phyloP scores from a whole-genome alignment of 306 rosid species.

The Pyrus pyrifolia region DNA sequence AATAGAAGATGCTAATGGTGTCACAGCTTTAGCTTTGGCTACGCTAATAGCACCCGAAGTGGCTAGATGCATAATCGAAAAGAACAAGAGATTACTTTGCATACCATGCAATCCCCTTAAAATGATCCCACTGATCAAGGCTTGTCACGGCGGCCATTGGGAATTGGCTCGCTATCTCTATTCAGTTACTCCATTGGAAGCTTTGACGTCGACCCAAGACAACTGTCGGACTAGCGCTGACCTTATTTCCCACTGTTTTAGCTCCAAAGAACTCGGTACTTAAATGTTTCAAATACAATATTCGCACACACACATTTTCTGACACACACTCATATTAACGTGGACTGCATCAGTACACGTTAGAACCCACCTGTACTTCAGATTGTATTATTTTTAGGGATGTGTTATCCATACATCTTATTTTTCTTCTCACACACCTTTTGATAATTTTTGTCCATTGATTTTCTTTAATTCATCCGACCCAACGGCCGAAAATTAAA shows the following conservation, averaged over 20 bases:
- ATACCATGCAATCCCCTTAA: neutral
- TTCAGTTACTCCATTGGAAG: neutral
- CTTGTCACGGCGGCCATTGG: neutral
- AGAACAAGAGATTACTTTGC: neutral
- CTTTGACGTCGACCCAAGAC: neutral
- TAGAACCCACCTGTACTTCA: neutral
- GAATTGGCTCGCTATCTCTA: constrained; percentile 13
- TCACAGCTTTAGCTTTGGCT: neutral
- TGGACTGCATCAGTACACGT: neutral
- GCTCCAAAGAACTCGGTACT: neutral
- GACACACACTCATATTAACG: neutral
- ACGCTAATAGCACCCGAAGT: neutral
- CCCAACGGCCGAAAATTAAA: too few species aligned
- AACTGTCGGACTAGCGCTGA: neutral
- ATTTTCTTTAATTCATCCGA: too few species aligned
- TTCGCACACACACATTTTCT: neutral
- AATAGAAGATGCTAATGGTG: neutral
- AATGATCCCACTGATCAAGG: neutral
- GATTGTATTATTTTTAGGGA: too few species aligned
- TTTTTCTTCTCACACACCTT: too few species aligned
- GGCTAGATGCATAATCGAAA: neutral
- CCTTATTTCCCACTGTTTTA: neutral
- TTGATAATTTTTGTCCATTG: too few species aligned
- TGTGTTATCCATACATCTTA: too few species aligned
- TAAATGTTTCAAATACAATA: neutral